A percentile compares a stretch with the other conserved stretches of the same genome.
Evolutionary conservation across 2,329 filamentous ascomycete genomes (phyloP).

Genomic region (Dendryphion nanum): DNA sequence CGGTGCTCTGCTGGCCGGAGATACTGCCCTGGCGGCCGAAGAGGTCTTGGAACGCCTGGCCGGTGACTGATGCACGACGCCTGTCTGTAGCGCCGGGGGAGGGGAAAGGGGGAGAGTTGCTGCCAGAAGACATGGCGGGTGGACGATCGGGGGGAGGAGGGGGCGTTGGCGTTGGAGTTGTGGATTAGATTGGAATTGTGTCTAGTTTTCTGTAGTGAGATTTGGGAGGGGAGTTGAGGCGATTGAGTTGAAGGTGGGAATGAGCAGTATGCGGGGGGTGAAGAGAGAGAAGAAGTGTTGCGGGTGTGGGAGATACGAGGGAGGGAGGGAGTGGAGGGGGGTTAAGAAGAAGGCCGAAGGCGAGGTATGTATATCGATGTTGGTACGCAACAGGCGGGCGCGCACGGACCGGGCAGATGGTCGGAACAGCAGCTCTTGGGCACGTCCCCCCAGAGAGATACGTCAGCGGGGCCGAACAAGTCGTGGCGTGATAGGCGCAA

Average conservation of each 20-base stretch:
- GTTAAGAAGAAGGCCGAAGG: background rate
- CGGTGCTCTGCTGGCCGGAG: conserved; percentile 26
- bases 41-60: conserved; percentile 50
- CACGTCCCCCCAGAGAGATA: too few species aligned
- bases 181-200: too few species aligned
- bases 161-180: conserved; percentile 1
- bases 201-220: too few species aligned
- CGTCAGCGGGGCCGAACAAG: background rate
- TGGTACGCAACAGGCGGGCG: background rate
- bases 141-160: conserved; percentile 2
- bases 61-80: conserved; percentile 49
- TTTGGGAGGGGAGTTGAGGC: conserved; percentile 1
- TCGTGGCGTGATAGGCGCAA: conserved; percentile 11
- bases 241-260: background rate
- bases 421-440: background rate
- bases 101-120: conserved; percentile 40
- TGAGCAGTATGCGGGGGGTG: too few species aligned
- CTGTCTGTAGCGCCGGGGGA: conserved; percentile 36
- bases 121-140: conserved; percentile 36
- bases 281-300: background rate
- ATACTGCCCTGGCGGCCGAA: conserved; percentile 42
- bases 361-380: background rate
- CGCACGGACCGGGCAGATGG: background rate
- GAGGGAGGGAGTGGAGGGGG: background rate
- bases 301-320: background rate